These are phyloP conservation scores for Raphanus raphanistrum DNA, from an alignment of 345 rosid genomes.

Conservation along the genomic window DNA sequence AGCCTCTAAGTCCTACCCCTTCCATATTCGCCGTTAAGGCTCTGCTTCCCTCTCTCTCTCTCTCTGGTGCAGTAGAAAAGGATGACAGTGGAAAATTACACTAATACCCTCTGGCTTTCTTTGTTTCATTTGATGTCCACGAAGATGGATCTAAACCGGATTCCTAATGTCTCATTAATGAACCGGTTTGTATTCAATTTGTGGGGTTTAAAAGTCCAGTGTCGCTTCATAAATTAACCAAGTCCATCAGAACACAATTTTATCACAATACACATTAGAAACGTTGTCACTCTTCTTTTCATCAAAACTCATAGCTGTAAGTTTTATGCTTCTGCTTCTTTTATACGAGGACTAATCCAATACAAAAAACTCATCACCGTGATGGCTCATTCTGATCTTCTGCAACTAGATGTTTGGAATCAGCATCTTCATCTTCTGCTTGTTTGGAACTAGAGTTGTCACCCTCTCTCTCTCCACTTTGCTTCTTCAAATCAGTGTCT, in stretches of 20 bases:
- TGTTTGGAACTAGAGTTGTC: neutral
- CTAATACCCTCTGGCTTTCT: slow-evolving; percentile 12
- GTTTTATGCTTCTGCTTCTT: slow-evolving; percentile 6
- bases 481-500: neutral
- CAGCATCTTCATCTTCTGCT: slow-evolving; percentile 18
- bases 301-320: slow-evolving; percentile 1
- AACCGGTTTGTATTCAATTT: slow-evolving; percentile 4
- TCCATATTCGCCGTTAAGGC: slow-evolving; percentile 27
- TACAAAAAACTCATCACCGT: slow-evolving; percentile 17
- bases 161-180: neutral
- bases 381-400: slow-evolving; percentile 3
- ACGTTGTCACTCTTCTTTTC: neutral
- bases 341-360: neutral
- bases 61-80: neutral
- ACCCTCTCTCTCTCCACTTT: slow-evolving; percentile 9
- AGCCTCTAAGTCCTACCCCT: slow-evolving; percentile 31
- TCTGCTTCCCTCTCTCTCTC: neutral
- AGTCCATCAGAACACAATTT: neutral
- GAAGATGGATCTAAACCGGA: neutral
- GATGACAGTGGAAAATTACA: neutral
- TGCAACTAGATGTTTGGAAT: slow-evolving; percentile 8
- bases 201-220: neutral
- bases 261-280: neutral
- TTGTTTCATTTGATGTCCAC: neutral
- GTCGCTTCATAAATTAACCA: neutral